phyloP scores from a whole-genome alignment of 2,329 filamentous ascomycete species.

The Pyrenochaeta sp. region DNA sequence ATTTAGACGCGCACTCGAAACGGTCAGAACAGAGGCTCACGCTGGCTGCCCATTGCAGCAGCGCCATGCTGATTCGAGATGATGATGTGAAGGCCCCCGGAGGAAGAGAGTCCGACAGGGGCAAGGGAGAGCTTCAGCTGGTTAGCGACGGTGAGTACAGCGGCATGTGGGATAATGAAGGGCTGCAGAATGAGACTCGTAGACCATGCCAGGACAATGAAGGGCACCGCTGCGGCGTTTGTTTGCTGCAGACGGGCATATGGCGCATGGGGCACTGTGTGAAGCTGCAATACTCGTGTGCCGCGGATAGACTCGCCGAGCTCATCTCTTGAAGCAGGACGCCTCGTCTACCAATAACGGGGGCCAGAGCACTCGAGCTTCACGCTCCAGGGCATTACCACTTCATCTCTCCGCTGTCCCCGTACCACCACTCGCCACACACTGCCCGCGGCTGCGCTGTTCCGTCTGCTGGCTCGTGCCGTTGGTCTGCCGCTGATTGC shows the following conservation, averaged over 20 bases:
- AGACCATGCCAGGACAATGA: neutral
- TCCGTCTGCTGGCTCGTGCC: slow-evolving; percentile 12
- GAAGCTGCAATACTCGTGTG: neutral
- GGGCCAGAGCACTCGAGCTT: neutral
- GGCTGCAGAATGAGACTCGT: no score
- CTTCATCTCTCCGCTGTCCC: neutral
- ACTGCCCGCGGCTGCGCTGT: slow-evolving; percentile 1
- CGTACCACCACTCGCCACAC: slow-evolving; percentile 1
- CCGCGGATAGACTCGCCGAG: neutral
- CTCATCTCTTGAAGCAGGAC: neutral
- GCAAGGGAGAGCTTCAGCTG: neutral
- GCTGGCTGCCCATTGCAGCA: slow-evolving; percentile 4
- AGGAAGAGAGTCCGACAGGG: neutral
- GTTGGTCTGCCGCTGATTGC: slow-evolving; percentile 7
- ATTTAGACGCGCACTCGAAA: slow-evolving; percentile 18
- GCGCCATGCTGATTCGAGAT: neutral
- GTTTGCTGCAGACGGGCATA: neutral
- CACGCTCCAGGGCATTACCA: neutral
- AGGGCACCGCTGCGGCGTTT: neutral
- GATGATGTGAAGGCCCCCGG: neutral
- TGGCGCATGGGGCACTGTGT: neutral
- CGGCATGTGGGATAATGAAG: neutral
- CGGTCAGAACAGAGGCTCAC: neutral
- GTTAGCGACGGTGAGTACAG: neutral
- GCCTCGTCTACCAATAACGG: slow-evolving; percentile 1